Conservation (phyloP, 768 basidiomycete species). For the Leccinum truebloodii region DNA sequence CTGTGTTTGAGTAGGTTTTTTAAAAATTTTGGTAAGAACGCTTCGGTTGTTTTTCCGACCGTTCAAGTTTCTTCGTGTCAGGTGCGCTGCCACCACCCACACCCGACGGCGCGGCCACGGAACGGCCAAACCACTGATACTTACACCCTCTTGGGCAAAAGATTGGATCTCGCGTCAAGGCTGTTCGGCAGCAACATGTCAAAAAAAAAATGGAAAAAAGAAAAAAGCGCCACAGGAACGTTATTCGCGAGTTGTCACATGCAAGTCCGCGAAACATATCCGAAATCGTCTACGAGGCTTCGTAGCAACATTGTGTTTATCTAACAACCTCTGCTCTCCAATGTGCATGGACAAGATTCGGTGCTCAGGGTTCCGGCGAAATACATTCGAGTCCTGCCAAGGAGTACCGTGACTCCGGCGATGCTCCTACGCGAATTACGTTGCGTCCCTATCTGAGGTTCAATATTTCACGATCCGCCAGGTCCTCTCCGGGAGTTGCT, state of each 20-base stretch:
- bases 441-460: constrained; percentile 11
- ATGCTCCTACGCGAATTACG: constrained; percentile 3
- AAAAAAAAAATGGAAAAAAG: constrained; percentile 6
- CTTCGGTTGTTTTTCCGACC: background rate
- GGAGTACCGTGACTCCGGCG: background rate
- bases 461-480: constrained; percentile 17
- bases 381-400: no score
- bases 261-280: background rate
- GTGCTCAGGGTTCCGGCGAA: background rate
- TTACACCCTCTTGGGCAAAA: background rate
- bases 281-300: background rate
- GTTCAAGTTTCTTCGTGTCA: constrained; percentile 3
- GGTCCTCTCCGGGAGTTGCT: constrained; percentile 32
- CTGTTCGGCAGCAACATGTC: constrained; percentile 13
- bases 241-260: constrained; percentile 1
- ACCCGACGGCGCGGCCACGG: background rate
- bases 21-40: constrained; percentile 5
- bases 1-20: constrained; percentile 8
- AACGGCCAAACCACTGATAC: background rate
- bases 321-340: background rate
- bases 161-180: constrained; percentile 21
- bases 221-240: constrained; percentile 26
- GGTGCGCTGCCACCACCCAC: background rate
- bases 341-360: background rate
- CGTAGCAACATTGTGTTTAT: background rate